Conservation (phyloP, 352 stramenopile species). For the Blastocystis sp. region DNA sequence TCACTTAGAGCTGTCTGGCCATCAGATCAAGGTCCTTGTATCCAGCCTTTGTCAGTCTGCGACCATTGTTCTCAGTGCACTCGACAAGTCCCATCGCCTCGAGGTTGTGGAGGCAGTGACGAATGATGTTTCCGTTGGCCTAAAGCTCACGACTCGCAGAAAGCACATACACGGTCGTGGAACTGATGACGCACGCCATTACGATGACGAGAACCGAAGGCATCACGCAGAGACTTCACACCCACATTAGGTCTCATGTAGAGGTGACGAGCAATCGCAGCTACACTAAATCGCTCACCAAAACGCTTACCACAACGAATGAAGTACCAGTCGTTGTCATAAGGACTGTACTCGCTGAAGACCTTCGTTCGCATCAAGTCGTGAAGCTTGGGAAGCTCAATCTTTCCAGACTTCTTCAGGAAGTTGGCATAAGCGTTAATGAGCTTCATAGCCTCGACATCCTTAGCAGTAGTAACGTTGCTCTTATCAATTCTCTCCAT, state of each 20-base stretch:
- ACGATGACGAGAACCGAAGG: constrained; percentile 44
- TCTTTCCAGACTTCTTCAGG: constrained; percentile 57
- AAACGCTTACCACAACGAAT: constrained; percentile 41
- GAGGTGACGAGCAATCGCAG: constrained; percentile 59
- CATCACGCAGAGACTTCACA: constrained; percentile 46
- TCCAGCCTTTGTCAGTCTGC: constrained; percentile 45
- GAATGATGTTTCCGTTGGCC: constrained; percentile 53
- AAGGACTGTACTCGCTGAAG: constrained; percentile 59
- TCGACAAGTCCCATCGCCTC: constrained; percentile 55
- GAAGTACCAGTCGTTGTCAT: constrained; percentile 61
- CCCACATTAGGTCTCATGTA: constrained; percentile 56
- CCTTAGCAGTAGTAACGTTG: constrained; percentile 43
- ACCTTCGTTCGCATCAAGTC: constrained; percentile 61
- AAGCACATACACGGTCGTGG: constrained; percentile 37
- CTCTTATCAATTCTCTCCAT: constrained; percentile 63
- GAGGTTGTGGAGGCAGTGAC: constrained; percentile 37
- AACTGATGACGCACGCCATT: constrained; percentile 53
- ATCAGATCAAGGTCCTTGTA: constrained; percentile 56
- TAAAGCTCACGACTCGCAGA: background rate
- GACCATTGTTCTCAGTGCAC: background rate
- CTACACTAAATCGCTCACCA: background rate
- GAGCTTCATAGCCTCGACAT: constrained; percentile 52
- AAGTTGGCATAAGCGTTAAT: constrained; percentile 59
- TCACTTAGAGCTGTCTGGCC: constrained; percentile 52
- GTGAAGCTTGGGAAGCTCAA: constrained; percentile 60